Conservation (phyloP, 169 alveolate species). For the Eimeria praecox region DNA sequence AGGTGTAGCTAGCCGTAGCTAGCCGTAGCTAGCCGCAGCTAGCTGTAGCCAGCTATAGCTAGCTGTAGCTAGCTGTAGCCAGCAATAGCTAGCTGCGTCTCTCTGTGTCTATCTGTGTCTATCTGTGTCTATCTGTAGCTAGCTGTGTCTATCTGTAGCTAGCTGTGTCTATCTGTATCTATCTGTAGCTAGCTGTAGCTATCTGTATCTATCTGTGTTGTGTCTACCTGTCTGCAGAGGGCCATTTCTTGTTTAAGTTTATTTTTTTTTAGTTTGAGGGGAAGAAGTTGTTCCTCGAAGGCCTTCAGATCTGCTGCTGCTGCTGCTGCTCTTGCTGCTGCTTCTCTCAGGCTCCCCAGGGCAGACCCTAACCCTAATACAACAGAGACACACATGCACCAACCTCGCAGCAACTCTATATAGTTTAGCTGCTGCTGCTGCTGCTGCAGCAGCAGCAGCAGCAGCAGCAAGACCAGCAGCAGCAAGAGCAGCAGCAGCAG, state of each 20-base stretch:
- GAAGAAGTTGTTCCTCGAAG: neutral
- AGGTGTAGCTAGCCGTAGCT: slow-evolving; percentile 14
- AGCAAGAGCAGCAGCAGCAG: slow-evolving; percentile 46
- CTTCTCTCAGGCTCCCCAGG: slow-evolving; percentile 6
- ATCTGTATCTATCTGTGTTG: neutral
- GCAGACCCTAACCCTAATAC: neutral
- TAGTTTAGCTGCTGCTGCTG: slow-evolving; percentile 46
- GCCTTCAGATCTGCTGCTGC: neutral
- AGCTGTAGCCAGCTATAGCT: slow-evolving; percentile 23
- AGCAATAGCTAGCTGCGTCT: neutral
- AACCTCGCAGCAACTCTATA: slow-evolving; percentile 30
- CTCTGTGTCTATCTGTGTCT: neutral
- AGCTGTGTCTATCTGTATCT: neutral
- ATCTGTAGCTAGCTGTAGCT: neutral
- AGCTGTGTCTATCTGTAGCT: too few species aligned
- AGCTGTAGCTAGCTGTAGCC: slow-evolving; percentile 36
- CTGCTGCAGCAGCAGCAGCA: slow-evolving; percentile 47
- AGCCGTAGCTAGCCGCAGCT: slow-evolving; percentile 9
- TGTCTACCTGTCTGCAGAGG: neutral
- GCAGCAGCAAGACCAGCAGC: slow-evolving; percentile 35
- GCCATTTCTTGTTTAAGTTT: neutral
- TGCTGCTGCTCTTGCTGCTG: neutral
- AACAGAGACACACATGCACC: slow-evolving; percentile 20
- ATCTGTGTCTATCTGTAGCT: slow-evolving; percentile 18
- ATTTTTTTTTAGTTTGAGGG: neutral